phyloP scores from a whole-genome alignment of 1,284 basidiomycete genomes.

The Ceratobasidium sp. region DNA sequence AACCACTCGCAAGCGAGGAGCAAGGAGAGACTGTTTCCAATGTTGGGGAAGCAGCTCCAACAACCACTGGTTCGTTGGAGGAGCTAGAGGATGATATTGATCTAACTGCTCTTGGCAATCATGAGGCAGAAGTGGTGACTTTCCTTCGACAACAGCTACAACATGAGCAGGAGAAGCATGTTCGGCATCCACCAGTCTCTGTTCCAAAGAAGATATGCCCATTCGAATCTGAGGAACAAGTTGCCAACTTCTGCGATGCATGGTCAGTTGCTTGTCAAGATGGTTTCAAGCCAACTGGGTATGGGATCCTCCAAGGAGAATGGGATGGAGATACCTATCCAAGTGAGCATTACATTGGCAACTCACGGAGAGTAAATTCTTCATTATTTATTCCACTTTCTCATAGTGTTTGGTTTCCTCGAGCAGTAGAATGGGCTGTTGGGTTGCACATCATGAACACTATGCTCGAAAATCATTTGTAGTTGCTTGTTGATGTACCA shows the following conservation, averaged over 20 bases:
- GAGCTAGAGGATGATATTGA: background rate
- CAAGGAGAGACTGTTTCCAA: too few species aligned
- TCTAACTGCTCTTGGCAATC: background rate
- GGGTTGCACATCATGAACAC: background rate
- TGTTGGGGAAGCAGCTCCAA: too few species aligned
- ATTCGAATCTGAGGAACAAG: background rate
- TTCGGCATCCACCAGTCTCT: background rate
- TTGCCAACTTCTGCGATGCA: background rate
- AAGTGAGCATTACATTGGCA: background rate
- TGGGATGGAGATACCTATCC: background rate
- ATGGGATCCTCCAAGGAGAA: background rate
- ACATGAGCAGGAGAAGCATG: background rate
- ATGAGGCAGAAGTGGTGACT: background rate
- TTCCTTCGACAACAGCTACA: background rate
- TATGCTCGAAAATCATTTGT: background rate
- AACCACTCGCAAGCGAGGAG: too few species aligned
- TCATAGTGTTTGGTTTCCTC: background rate
- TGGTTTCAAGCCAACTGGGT: background rate
- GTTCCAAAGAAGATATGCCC: background rate
- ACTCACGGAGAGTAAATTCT: background rate
- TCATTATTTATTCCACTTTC: slow-evolving; percentile 4
- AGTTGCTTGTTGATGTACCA: background rate
- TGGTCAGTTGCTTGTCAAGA: background rate
- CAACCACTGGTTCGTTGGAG: background rate
- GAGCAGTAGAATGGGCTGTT: slow-evolving; percentile 1